Conservation (phyloP, 495 filamentous ascomycete genomes). For the Geopyxis carbonaria region DNA sequence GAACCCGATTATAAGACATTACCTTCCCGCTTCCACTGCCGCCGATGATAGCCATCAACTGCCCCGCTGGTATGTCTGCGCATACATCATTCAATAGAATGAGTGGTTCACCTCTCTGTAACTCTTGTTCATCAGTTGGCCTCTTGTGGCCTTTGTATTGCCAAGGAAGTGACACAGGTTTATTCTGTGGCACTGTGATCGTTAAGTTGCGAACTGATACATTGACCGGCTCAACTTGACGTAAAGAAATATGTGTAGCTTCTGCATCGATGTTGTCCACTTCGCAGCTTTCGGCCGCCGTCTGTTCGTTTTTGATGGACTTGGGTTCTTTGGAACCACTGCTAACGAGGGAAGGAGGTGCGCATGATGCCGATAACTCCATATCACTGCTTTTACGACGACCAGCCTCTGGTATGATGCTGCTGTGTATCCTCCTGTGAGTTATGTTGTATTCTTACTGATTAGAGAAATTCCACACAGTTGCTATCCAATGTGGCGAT, state of each 20-base stretch:
- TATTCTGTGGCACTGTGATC: slow-evolving; percentile 32
- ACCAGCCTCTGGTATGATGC: too few species aligned
- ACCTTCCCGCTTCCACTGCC: slow-evolving; percentile 53
- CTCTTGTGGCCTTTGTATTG: slow-evolving; percentile 9
- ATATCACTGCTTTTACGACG: too few species aligned
- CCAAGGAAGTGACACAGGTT: slow-evolving; percentile 25
- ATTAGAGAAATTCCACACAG: too few species aligned
- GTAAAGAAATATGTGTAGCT: slow-evolving; percentile 35
- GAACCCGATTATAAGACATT: not conserved
- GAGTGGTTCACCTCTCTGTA: slow-evolving; percentile 2
- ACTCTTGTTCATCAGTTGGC: slow-evolving; percentile 14
- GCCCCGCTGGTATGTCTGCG: slow-evolving; percentile 41
- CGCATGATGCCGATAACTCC: too few species aligned
- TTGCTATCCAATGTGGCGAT: too few species aligned
- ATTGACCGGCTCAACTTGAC: slow-evolving; percentile 42
- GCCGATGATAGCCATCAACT: slow-evolving; percentile 55
- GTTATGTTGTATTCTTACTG: too few species aligned
- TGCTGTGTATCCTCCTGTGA: too few species aligned
- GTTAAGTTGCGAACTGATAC: slow-evolving; percentile 38
- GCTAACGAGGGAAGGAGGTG: too few species aligned
- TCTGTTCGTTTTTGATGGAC: too few species aligned
- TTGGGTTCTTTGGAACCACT: too few species aligned
- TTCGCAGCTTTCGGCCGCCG: too few species aligned
- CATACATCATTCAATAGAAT: slow-evolving; percentile 38
- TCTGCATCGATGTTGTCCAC: not conserved